A percentile compares a stretch with the other conserved stretches of the same genome.
Conservation (phyloP, 2,329 filamentous ascomycete species). For the Colletotrichum sansevieriae region DNA sequence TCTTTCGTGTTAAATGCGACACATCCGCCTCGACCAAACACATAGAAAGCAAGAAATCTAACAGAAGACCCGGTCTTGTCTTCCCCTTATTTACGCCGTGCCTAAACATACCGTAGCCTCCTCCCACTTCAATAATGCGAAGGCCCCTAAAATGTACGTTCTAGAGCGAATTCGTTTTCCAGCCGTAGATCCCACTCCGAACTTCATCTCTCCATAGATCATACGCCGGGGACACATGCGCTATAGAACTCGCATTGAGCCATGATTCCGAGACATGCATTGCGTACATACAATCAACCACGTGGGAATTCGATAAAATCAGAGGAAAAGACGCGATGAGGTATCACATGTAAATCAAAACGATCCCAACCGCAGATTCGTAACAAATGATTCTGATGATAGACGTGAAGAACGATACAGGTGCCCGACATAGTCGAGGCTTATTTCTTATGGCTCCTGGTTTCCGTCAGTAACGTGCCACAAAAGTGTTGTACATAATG, state of each 20-base stretch:
- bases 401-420: neutral
- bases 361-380: constrained; percentile 13
- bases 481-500: neutral
- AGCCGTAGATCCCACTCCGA: neutral
- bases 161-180: constrained; percentile 11
- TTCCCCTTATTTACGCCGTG: constrained; percentile 23
- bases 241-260: constrained; percentile 33
- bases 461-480: neutral
- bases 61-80: constrained; percentile 13
- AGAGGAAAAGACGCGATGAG: constrained; percentile 34
- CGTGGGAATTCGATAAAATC: constrained; percentile 37
- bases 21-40: constrained; percentile 1
- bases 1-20: constrained; percentile 13
- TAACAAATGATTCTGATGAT: constrained; percentile 5
- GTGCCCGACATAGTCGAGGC: neutral
- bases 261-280: constrained; percentile 28
- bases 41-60: constrained; percentile 8
- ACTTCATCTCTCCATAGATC: constrained; percentile 34
- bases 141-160: constrained; percentile 14
- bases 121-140: constrained; percentile 29
- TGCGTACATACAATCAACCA: constrained; percentile 2
- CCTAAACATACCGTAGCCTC: constrained; percentile 18
- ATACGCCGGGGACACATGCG: constrained; percentile 43
- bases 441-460: constrained; percentile 45
- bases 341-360: constrained; percentile 47